These are phyloP conservation scores for Chytriomyces sp. DNA, from an alignment of 192 early-diverging fungal genomes.

Conservation along the genomic window DNA sequence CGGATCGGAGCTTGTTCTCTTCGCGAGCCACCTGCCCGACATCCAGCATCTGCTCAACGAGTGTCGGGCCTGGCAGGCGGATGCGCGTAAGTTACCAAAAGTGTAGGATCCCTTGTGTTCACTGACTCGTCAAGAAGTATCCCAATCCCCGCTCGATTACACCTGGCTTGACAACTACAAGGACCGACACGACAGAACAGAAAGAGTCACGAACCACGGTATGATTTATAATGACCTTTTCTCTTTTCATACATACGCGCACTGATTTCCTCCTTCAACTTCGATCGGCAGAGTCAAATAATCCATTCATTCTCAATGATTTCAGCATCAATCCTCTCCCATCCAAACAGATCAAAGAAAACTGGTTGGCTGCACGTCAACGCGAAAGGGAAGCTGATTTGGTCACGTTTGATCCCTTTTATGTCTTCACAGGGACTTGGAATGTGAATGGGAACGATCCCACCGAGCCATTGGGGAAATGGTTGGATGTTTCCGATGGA, in stretches of 20 bases:
- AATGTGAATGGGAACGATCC: slow-evolving; percentile 83
- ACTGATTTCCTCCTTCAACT: neutral
- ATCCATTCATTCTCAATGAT: slow-evolving; percentile 30
- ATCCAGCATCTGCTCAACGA: slow-evolving; percentile 9
- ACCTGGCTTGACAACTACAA: neutral
- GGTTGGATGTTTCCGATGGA: slow-evolving; percentile 62
- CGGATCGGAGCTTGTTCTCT: neutral
- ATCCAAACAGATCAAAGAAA: slow-evolving; percentile 17
- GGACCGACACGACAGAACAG: neutral
- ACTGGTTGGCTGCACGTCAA: slow-evolving; percentile 17
- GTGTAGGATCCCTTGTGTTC: neutral
- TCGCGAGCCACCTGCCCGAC: neutral
- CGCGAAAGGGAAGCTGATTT: slow-evolving; percentile 5
- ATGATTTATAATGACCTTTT: neutral
- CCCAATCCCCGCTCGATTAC: neutral
- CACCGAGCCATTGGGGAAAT: slow-evolving; percentile 50
- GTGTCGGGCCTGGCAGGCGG: neutral
- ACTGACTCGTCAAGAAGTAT: neutral
- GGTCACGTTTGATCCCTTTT: slow-evolving; percentile 10
- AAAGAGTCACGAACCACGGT: neutral
- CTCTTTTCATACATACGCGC: neutral
- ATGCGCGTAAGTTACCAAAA: neutral
- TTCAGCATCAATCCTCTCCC: slow-evolving; percentile 8
- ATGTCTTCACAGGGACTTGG: slow-evolving; percentile 84
- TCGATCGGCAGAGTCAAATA: neutral